A percentile compares a stretch with the other conserved stretches of the same genome.
phyloP scores from a whole-genome alignment of 192 early-diverging fungal species.

The Coemansia sp. region DNA sequence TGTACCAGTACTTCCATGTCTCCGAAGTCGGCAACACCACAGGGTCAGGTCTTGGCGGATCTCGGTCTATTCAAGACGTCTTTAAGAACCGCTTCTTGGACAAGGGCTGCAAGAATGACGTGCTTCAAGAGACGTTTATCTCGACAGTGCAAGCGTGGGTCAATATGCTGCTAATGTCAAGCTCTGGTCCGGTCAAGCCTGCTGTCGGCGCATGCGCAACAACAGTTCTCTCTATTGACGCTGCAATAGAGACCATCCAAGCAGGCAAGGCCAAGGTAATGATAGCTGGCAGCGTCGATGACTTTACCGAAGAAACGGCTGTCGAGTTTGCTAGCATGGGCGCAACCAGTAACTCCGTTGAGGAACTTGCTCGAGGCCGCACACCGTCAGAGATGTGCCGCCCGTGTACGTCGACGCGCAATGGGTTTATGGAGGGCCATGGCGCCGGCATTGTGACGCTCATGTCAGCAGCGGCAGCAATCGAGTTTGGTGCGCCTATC shows the following conservation, averaged over 20 bases:
- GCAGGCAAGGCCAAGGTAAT: constrained; percentile 88
- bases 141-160: constrained; percentile 96
- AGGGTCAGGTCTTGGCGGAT: constrained; percentile 87
- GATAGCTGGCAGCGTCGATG: constrained; percentile 88
- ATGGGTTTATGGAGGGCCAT: too few species aligned
- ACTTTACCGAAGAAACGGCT: constrained; percentile 80
- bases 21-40: constrained; percentile 88
- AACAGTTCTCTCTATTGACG: constrained; percentile 84
- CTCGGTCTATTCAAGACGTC: constrained; percentile 61
- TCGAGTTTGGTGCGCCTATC: too few species aligned
- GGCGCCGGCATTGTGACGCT: too few species aligned
- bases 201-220: constrained; percentile 88
- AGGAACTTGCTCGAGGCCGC: too few species aligned
- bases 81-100: constrained; percentile 74
- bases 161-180: constrained; percentile 89
- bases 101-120: constrained; percentile 75
- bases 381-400: too few species aligned
- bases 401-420: too few species aligned
- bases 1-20: constrained; percentile 94
- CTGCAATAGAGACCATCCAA: constrained; percentile 83
- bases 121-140: constrained; percentile 89
- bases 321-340: constrained; percentile 97
- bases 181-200: constrained; percentile 81
- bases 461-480: too few species aligned
- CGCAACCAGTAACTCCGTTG: constrained; percentile 78